Percentiles rank a stretch among this genome's conserved stretches.
These are phyloP conservation scores for Ophiostoma tasmaniense DNA, from an alignment of 2,329 filamentous ascomycete genomes.

Conservation along the genomic window DNA sequence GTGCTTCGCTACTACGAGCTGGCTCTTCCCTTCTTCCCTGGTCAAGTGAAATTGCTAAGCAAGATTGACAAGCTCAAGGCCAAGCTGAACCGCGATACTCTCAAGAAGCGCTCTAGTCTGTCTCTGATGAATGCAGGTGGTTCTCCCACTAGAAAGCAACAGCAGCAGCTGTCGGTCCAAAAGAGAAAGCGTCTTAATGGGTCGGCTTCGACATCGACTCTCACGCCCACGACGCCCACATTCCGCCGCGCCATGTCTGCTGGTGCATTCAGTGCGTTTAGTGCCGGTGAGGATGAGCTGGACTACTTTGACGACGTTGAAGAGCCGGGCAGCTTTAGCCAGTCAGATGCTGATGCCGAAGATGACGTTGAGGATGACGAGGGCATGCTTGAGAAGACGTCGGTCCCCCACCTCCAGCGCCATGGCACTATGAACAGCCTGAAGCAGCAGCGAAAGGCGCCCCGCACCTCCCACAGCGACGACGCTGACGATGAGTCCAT, in stretches of 20 bases:
- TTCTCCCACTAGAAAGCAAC: constrained; percentile 7
- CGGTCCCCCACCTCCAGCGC: background rate
- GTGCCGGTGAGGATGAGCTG: background rate
- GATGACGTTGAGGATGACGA: constrained; percentile 36
- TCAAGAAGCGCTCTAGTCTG: constrained; percentile 1
- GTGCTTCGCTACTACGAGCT: constrained; percentile 81
- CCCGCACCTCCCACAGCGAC: constrained; percentile 25
- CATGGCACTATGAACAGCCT: constrained; percentile 3
- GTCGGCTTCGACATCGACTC: background rate
- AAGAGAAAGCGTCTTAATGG: constrained; percentile 14
- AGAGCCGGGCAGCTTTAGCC: background rate
- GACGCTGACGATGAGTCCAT: constrained; percentile 36
- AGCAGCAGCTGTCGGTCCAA: constrained; percentile 5
- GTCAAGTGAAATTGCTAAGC: constrained; percentile 65
- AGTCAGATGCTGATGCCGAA: constrained; percentile 31
- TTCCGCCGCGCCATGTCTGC: constrained; percentile 25
- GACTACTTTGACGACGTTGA: constrained; percentile 32
- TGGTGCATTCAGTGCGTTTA: background rate
- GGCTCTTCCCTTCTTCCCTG: constrained; percentile 76
- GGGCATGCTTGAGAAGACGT: constrained; percentile 21
- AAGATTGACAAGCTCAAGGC: constrained; percentile 58
- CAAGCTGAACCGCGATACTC: constrained; percentile 35
- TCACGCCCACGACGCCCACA: constrained; percentile 29
- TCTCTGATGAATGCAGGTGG: background rate
- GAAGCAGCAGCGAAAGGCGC: constrained; percentile 12